Conservation (phyloP, 169 alveolate species). For the Besnoitia besnoiti region DNA sequence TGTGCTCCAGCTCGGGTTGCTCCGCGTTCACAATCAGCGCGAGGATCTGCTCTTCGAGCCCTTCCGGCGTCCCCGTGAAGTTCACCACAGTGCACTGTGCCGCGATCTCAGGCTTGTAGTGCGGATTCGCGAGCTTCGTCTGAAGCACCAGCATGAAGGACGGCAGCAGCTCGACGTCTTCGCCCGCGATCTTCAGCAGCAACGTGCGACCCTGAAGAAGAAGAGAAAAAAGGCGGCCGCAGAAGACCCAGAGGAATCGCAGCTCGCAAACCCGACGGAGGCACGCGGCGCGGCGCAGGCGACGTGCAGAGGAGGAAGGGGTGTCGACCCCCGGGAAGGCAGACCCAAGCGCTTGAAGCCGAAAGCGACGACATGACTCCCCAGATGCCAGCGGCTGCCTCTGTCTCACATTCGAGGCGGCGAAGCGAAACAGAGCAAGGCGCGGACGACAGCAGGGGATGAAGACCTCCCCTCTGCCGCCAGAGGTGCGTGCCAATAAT, state of each 20-base stretch:
- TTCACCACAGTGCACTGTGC: slow-evolving; percentile 96
- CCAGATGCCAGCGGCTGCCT: too few relatives aligned
- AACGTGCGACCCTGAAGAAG: slow-evolving; percentile 57
- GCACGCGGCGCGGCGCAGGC: too few relatives aligned
- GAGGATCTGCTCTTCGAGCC: slow-evolving; percentile 93
- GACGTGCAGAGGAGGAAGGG: too few relatives aligned
- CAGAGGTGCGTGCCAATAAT: too few relatives aligned
- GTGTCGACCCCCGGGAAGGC: too few relatives aligned
- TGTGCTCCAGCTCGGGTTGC: slow-evolving; percentile 95
- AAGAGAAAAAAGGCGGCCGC: background rate
- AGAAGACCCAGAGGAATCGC: background rate
- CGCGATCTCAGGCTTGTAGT: slow-evolving; percentile 96
- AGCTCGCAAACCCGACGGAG: too few relatives aligned
- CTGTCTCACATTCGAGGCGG: too few relatives aligned
- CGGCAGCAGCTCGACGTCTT: slow-evolving; percentile 89
- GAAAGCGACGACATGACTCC: too few relatives aligned
- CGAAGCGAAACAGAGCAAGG: too few relatives aligned
- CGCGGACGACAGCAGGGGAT: too few relatives aligned
- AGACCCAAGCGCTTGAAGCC: too few relatives aligned
- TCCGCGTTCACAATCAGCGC: slow-evolving; percentile 96
- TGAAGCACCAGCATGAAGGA: slow-evolving; percentile 91
- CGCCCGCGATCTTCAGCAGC: slow-evolving; percentile 89
- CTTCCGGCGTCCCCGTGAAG: slow-evolving; percentile 96
- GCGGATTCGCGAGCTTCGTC: slow-evolving; percentile 96
- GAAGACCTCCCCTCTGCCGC: too few relatives aligned